These are phyloP conservation scores for Trichosporon coremiiforme DNA, from an alignment of 1,284 basidiomycete species.

Conservation along the genomic window DNA sequence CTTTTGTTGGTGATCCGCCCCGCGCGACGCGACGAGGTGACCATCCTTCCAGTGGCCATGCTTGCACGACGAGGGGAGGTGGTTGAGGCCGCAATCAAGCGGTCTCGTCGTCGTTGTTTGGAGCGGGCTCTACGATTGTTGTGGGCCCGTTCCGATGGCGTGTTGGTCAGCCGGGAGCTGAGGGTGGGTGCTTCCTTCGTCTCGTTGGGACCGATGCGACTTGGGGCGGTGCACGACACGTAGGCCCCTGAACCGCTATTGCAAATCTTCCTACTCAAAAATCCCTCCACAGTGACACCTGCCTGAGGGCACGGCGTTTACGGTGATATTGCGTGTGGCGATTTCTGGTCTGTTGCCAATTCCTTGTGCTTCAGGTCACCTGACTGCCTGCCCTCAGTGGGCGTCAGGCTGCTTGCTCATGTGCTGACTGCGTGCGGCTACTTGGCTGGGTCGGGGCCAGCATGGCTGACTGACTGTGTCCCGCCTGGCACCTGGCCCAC, in stretches of 20 bases:
- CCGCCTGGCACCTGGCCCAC: background rate
- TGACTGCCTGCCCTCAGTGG: background rate
- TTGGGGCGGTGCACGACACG: conserved; percentile 19
- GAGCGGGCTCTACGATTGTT: conserved; percentile 29
- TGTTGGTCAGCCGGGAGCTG: conserved; percentile 20
- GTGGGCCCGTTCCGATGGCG: conserved; percentile 23
- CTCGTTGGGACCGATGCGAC: conserved; percentile 16
- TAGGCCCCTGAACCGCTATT: conserved; percentile 19
- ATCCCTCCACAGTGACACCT: conserved; percentile 3
- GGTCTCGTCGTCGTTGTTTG: conserved; percentile 30
- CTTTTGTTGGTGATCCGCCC: conserved; percentile 82
- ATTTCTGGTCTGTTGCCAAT: background rate
- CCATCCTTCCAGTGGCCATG: conserved; percentile 38
- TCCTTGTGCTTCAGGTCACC: background rate
- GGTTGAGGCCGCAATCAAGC: conserved; percentile 31
- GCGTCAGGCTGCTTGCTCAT: background rate
- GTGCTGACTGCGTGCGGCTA: background rate
- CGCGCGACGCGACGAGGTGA: conserved; percentile 50
- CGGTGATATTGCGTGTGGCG: conserved; percentile 2
- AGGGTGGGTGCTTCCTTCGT: conserved; percentile 17
- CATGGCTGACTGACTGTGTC: background rate
- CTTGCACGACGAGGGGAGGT: conserved; percentile 18
- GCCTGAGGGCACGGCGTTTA: background rate
- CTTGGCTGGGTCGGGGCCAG: background rate
- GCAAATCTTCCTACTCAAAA: conserved; percentile 15